Conservation (phyloP, 768 basidiomycete species). For the Infundibulicybe gibba region DNA sequence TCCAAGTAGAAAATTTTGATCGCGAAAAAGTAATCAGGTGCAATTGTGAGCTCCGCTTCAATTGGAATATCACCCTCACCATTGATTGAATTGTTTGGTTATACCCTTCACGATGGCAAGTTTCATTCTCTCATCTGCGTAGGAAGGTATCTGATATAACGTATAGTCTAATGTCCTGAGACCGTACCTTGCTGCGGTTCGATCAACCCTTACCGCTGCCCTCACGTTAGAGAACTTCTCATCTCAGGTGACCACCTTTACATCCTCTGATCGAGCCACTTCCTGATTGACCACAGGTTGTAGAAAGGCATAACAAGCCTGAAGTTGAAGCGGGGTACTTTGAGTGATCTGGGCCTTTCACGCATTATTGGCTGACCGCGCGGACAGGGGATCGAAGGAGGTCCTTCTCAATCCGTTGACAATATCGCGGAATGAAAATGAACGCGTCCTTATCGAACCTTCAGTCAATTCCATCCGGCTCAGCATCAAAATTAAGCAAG, state of each 20-base stretch:
- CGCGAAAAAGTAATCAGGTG: no score
- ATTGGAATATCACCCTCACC: conserved; percentile 2
- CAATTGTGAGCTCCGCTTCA: conserved; percentile 45
- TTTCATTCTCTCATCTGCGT: not conserved
- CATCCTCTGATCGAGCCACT: conserved; percentile 6
- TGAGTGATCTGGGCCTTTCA: not conserved
- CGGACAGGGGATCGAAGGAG: conserved; percentile 82
- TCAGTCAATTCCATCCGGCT: conserved; percentile 96
- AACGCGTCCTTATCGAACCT: conserved; percentile 95
- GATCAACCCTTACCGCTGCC: conserved; percentile 96
- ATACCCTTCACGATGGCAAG: conserved; percentile 53
- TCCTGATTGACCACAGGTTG: conserved; percentile 55
- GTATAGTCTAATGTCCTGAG: conserved; percentile 88
- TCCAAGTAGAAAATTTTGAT: conserved; percentile 9
- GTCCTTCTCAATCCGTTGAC: conserved; percentile 90
- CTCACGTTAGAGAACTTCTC: conserved; percentile 97
- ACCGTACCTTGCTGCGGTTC: conserved; percentile 93
- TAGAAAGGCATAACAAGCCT: conserved; percentile 96
- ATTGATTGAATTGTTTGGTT: not conserved
- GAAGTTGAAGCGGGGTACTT: conserved; percentile 84
- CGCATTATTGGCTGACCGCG: conserved; percentile 4
- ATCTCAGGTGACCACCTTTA: conserved; percentile 66
- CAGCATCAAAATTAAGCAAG: conserved; percentile 98
- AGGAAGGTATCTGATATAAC: conserved; percentile 3
- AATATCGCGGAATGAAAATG: conserved; percentile 96